Evolutionary conservation across 2,329 filamentous ascomycete genomes (phyloP), one percentile per base, ranked within the genome.

Genomic region (Purpureocillium takamizusanense): DNA sequence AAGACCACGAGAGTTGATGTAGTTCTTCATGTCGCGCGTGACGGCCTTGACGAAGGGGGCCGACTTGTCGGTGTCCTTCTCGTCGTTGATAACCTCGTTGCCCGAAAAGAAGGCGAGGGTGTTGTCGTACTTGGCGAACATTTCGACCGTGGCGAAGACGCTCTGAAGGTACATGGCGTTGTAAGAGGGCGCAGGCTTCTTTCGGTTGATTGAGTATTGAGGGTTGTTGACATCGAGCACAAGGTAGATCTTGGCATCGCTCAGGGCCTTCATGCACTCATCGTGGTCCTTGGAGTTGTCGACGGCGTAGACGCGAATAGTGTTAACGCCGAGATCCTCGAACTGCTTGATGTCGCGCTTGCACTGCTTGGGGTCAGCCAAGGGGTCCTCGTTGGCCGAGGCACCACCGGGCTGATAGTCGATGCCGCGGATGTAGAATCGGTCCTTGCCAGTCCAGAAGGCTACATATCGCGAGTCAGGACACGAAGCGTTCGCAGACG

Each of bases 211-310:
- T 2, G 87, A 92, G 72, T 94, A 94, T 48, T 78, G 72, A 49
- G 86, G 86, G 75, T 70, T 90, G 77, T 94, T 94, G 70, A 92
- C 84, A 54, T 95, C 88, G 37, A 94, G 72, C 29, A 94, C 86
- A 38, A 94, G 76, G 70, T 95, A 95, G 70, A 95, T 95, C 52
- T 86, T 86, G 46, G 86, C 88, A 53, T 84, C 83, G 37, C 78
- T 81, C 44, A 95, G 73, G 33, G 75, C 71, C 43, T 72, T 68
- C 89, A 95, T 95, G 71, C 89, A 95, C 45, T 78, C 74, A 52
- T 89, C 81, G 66, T 95, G 89, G 61, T 82, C 65, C 51, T 71
- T 67, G 36, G 80, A 81, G 74, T 95, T 95, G 70, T 95, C 89
- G 49, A 94, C 81, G 13, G 83, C 87, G 74, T 95, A 95, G 45